Evolutionary conservation across 2,329 filamentous ascomycete genomes (phyloP).

Genomic region (Hypoxylon sp.): DNA sequence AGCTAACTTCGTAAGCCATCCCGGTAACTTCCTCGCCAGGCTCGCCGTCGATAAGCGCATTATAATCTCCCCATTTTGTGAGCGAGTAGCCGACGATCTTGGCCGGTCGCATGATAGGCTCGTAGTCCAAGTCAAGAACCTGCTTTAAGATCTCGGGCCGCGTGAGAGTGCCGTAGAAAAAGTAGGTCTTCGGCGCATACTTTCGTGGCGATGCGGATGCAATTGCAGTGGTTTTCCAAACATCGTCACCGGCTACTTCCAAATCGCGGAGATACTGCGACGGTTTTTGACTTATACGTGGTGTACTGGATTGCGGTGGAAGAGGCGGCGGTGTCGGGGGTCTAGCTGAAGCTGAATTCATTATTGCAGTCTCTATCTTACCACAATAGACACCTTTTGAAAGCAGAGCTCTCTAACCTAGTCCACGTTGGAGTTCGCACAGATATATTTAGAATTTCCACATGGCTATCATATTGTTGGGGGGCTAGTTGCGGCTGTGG

Average conservation of each 20-base stretch:
- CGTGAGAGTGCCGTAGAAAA: slow-evolving; percentile 10
- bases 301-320: not conserved
- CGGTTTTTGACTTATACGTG: not conserved
- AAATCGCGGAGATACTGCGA: not conserved
- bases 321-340: not conserved
- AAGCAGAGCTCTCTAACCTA: not conserved
- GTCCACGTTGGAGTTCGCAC: not conserved
- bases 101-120: not conserved
- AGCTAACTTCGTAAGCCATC: slow-evolving; percentile 7
- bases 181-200: not conserved
- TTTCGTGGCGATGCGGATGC: not conserved
- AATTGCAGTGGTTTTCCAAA: not conserved
- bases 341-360: not conserved
- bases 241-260: not conserved
- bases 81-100: slow-evolving; percentile 2
- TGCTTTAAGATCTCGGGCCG: not conserved
- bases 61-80: slow-evolving; percentile 5
- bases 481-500: not conserved
- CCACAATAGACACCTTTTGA: not conserved
- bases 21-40: not conserved
- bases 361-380: not conserved
- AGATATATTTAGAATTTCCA: not conserved
- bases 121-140: slow-evolving; percentile 1
- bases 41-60: slow-evolving; percentile 5
- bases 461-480: not conserved